These are phyloP conservation scores for Wickerhamomyces pijperi DNA, from an alignment of 805 yeast species.

Conservation along the genomic window DNA sequence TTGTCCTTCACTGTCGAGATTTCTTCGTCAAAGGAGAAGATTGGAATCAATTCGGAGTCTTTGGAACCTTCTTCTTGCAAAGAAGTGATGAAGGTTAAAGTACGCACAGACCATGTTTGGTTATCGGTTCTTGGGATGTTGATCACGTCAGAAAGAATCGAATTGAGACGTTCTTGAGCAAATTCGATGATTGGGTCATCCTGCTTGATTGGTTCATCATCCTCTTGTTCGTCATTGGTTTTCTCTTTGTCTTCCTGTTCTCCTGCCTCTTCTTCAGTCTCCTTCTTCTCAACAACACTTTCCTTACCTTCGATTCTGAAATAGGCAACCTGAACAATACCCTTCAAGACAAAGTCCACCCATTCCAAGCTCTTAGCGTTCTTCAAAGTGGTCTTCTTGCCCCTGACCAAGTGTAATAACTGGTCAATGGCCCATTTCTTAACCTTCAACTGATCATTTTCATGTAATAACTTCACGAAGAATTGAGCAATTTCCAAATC, in stretches of 20 bases:
- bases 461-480: constrained; percentile 13
- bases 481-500: constrained; percentile 7
- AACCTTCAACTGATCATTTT: constrained; percentile 8
- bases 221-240: too few relatives aligned
- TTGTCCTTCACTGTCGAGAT: constrained; percentile 35
- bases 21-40: constrained; percentile 46
- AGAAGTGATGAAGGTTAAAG: constrained; percentile 28
- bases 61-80: constrained; percentile 16
- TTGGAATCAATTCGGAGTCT: constrained; percentile 17
- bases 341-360: constrained; percentile 20
- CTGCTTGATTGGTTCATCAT: constrained; percentile 1
- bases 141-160: constrained; percentile 52
- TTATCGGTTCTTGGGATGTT: constrained; percentile 30
- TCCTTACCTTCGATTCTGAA: constrained; percentile 13
- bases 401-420: constrained; percentile 38
- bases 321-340: constrained; percentile 21
- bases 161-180: constrained; percentile 53
- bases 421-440: constrained; percentile 50
- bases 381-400: constrained; percentile 24
- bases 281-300: constrained; percentile 4
- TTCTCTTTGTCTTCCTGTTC: constrained; percentile 3
- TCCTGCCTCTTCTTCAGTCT: constrained; percentile 6
- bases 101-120: constrained; percentile 50
- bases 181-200: constrained; percentile 24
- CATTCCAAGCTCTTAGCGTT: constrained; percentile 16